These are phyloP conservation scores for Endocalyx cinctus DNA, from an alignment of 2,329 filamentous ascomycete genomes.

Conservation along the genomic window DNA sequence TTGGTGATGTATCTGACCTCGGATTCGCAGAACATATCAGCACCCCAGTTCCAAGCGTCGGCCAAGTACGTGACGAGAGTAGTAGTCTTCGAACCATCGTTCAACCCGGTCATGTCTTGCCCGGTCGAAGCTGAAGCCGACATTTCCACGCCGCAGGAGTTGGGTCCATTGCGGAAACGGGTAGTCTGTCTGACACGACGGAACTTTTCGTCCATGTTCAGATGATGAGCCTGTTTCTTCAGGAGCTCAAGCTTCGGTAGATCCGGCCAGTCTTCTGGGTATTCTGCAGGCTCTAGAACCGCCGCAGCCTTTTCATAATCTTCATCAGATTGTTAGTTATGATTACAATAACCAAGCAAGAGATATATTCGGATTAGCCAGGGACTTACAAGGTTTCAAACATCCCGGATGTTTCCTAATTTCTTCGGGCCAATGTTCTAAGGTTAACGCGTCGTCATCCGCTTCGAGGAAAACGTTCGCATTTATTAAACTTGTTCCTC, in stretches of 20 bases:
- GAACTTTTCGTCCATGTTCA: slow-evolving; percentile 50
- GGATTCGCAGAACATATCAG: slow-evolving; percentile 66
- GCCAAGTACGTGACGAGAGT: slow-evolving; percentile 63
- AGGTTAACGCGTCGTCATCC: slow-evolving; percentile 47
- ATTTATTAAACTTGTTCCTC: slow-evolving; percentile 62
- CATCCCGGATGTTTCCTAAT: slow-evolving; percentile 39
- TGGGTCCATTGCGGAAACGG: slow-evolving; percentile 55
- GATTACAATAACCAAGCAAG: too few relatives aligned
- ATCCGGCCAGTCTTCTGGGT: slow-evolving; percentile 53
- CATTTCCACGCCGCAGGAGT: slow-evolving; percentile 63
- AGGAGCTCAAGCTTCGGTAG: slow-evolving; percentile 56
- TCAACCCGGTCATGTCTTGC: slow-evolving; percentile 59
- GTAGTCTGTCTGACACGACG: slow-evolving; percentile 57
- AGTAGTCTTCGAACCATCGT: slow-evolving; percentile 64
- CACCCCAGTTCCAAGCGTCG: slow-evolving; percentile 69
- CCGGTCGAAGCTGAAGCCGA: slow-evolving; percentile 54
- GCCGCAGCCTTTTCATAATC: slow-evolving; percentile 53
- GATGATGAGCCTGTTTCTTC: slow-evolving; percentile 48
- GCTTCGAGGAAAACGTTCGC: slow-evolving; percentile 63
- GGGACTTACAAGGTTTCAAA: slow-evolving; percentile 46
- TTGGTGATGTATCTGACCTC: slow-evolving; percentile 61
- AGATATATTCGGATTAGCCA: too few relatives aligned
- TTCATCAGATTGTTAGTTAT: too few relatives aligned
- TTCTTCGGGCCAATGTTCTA: slow-evolving; percentile 56
- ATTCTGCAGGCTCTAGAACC: slow-evolving; percentile 55